Conservation (phyloP, 495 filamentous ascomycete species). For the Diplogelasinospora grovesii region DNA sequence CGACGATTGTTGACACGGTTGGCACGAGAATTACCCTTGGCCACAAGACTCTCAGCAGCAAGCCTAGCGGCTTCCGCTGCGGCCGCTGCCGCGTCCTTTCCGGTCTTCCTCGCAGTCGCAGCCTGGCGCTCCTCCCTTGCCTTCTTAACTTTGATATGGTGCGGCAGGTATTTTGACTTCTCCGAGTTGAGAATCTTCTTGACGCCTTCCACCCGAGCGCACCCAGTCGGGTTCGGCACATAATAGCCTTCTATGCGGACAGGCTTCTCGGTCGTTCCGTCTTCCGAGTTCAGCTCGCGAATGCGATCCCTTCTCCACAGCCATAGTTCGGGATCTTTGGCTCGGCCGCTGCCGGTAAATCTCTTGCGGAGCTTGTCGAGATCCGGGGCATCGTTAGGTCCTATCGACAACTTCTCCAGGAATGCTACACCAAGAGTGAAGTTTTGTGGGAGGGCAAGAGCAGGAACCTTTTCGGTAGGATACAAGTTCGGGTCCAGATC, state of each 20-base stretch:
- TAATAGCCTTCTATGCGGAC: constrained; percentile 79
- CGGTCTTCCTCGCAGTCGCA: constrained; percentile 67
- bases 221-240: constrained; percentile 74
- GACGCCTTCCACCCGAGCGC: constrained; percentile 83
- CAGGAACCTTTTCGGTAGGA: constrained; percentile 16
- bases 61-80: constrained; percentile 65
- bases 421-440: constrained; percentile 32
- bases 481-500: constrained; percentile 35
- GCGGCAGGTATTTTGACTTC: constrained; percentile 96
- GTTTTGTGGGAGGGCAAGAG: constrained; percentile 21
- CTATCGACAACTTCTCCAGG: constrained; percentile 36
- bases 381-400: constrained; percentile 73
- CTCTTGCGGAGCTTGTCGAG: constrained; percentile 77
- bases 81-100: constrained; percentile 58
- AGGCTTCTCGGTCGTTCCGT: constrained; percentile 34
- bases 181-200: constrained; percentile 93
- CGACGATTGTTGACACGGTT: constrained; percentile 94
- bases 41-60: constrained; percentile 68
- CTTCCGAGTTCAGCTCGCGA: constrained; percentile 65
- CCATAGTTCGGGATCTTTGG: constrained; percentile 70
- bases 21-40: constrained; percentile 72
- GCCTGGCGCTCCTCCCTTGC: constrained; percentile 81
- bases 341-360: constrained; percentile 44
- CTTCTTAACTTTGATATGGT: constrained; percentile 90
- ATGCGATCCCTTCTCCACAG: constrained; percentile 86